Base-by-base conservation (phyloP, 768 basidiomycete species). In the Collybiopsis luxurians region DNA sequence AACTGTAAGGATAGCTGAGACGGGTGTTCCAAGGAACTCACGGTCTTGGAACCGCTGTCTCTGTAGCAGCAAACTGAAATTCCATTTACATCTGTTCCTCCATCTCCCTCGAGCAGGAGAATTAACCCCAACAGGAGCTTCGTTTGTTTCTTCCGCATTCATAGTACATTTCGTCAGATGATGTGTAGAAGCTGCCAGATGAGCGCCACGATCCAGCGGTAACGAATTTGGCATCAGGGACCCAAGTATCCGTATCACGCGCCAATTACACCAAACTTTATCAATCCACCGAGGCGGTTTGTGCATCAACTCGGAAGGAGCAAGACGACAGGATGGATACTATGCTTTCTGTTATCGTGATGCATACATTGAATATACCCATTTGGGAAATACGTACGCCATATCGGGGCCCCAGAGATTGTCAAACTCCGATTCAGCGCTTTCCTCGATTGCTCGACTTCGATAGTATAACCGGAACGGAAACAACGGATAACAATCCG, bases 301-400 rank as follows among this genome's bases (percentile, higher is more conserved):
- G 10, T 43, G 53, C 40, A 53, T 53, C 53, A 45, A 53, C 42
- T 26, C 53, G 53, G 53, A 53, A 53, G 40, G 53, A 43, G 23
- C 53, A 43, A 53, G 53, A 53, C 53, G 53, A 53, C 43, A 34
- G 43, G 28, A 27, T 34, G 53, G 53, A 53, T 51, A 51, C 50
- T 38, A 21, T 17, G 28, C 31, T 34, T 28, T 50, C n/a, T 38
- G n/a, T 34, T 24, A 27, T 51, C 6, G 13, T 34, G 31, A 36
- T 34, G 23, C 23, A 17, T 13, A 50, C 31, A 24, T 4, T 36
- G 17, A 34, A 10, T 11, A 15, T 50, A 19, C 48, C 34, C 21
- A 19, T n/a, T 50, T 38, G 23, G 11, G 19, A 23, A 21, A 34
- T 19, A 3, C 19, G n/a, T 15, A 19, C 1, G n/a, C 28, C 6